phyloP scores from a whole-genome alignment of 1,139 yeast species.

The Tardiomyces blankii region DNA sequence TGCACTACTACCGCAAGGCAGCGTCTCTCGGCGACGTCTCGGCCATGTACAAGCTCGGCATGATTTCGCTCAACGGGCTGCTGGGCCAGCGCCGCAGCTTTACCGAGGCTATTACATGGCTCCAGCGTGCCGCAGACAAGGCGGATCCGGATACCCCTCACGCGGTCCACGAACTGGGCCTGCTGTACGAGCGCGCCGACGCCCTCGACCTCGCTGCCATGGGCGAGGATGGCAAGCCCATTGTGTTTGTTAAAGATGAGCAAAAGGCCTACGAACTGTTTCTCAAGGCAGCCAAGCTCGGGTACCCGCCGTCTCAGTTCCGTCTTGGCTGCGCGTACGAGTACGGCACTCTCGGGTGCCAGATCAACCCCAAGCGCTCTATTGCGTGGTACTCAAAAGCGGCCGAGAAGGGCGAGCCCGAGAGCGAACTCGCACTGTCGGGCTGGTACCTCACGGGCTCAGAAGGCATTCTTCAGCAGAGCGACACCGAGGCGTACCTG shows the following conservation, averaged over 20 bases:
- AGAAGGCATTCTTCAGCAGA: conserved; percentile 54
- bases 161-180: conserved; percentile 56
- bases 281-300: conserved; percentile 64
- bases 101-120: conserved; percentile 43
- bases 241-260: conserved; percentile 29
- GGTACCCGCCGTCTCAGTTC: conserved; percentile 75
- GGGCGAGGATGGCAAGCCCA: conserved; percentile 9
- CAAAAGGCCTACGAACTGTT: conserved; percentile 58
- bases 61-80: conserved; percentile 46
- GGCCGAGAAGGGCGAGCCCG: conserved; percentile 60
- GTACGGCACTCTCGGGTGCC: conserved; percentile 64
- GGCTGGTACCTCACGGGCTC: conserved; percentile 91
- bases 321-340: conserved; percentile 82
- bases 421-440: conserved; percentile 79
- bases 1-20: conserved; percentile 43
- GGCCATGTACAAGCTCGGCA: conserved; percentile 61
- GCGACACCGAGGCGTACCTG: conserved; percentile 68
- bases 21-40: conserved; percentile 46
- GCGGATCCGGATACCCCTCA: conserved; percentile 39
- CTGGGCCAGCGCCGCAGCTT: conserved; percentile 34
- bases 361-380: conserved; percentile 58
- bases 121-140: conserved; percentile 39
- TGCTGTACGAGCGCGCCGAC: conserved; percentile 54
- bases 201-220: conserved; percentile 23
- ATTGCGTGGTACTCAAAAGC: conserved; percentile 87